These are phyloP conservation scores for Sordariomycetes sp. DNA, from an alignment of 2,329 filamentous ascomycete genomes.

Conservation along the genomic window DNA sequence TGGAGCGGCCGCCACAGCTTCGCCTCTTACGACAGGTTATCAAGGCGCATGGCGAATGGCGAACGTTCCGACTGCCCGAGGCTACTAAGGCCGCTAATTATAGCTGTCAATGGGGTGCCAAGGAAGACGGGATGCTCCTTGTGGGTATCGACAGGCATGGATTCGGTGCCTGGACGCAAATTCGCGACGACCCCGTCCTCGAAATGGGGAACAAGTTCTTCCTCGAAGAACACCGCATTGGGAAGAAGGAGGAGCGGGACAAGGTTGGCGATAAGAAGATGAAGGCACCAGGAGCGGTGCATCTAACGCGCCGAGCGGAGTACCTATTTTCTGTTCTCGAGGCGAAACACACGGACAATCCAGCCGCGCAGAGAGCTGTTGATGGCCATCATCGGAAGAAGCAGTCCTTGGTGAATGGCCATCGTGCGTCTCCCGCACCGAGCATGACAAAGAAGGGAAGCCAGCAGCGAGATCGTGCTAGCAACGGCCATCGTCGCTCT, in stretches of 20 bases:
- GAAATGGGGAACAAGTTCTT: conserved; percentile 86
- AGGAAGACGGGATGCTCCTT: conserved; percentile 94
- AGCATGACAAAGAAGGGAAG: conserved; percentile 27
- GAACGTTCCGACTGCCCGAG: conserved; percentile 74
- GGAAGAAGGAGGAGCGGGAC: conserved; percentile 86
- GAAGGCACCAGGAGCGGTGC: conserved; percentile 92
- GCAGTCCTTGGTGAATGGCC: conserved; percentile 38
- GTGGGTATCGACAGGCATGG: conserved; percentile 88
- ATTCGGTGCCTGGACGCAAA: conserved; percentile 90
- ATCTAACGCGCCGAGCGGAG: conserved; percentile 86
- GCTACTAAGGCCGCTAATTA: conserved; percentile 89
- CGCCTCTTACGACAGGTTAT: conserved; percentile 69
- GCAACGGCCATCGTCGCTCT: conserved; percentile 32
- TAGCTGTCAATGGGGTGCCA: conserved; percentile 79
- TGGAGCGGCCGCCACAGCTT: conserved; percentile 83
- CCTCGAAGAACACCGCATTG: conserved; percentile 93
- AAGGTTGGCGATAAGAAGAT: conserved; percentile 67
- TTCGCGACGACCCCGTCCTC: conserved; percentile 81
- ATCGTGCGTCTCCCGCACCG: conserved; percentile 61
- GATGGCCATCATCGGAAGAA: conserved; percentile 95
- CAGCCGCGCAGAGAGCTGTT: conserved; percentile 61
- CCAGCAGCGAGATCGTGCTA: conserved; percentile 31
- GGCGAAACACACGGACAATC: conserved; percentile 67
- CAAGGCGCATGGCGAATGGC: conserved; percentile 52
- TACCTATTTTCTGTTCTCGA: conserved; percentile 92